phyloP scores from a whole-genome alignment of 2,329 filamentous ascomycete species.

The Albifimbria verrucaria region DNA sequence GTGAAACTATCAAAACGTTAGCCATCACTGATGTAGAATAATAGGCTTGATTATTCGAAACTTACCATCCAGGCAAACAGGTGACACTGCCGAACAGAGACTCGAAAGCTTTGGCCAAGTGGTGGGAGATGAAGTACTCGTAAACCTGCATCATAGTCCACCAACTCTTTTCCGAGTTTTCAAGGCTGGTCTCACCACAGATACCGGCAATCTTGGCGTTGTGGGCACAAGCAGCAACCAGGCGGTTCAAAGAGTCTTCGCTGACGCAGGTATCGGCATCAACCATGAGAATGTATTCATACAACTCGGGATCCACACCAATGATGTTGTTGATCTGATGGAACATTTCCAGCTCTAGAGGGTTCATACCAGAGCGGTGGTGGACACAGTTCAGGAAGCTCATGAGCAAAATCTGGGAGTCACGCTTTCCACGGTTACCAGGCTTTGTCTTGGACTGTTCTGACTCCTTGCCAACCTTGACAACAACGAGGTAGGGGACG shows the following conservation, averaged over 20 bases:
- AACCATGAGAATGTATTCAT: slow-evolving; percentile 96
- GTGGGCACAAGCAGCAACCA: slow-evolving; percentile 89
- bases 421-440: slow-evolving; percentile 96
- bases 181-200: slow-evolving; percentile 92
- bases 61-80: slow-evolving; percentile 97
- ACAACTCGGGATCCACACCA: slow-evolving; percentile 93
- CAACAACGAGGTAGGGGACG: slow-evolving; percentile 90
- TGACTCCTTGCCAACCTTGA: slow-evolving; percentile 96
- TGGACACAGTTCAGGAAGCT: slow-evolving; percentile 98
- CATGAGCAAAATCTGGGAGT: slow-evolving; percentile 94
- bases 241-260: slow-evolving; percentile 86
- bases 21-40: slow-evolving; percentile 12
- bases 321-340: slow-evolving; percentile 99
- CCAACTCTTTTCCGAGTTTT: slow-evolving; percentile 94
- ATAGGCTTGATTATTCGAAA: too few relatives aligned
- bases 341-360: slow-evolving; percentile 95
- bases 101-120: slow-evolving; percentile 95
- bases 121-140: slow-evolving; percentile 98
- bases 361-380: slow-evolving; percentile 89
- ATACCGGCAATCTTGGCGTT: slow-evolving; percentile 96
- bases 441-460: slow-evolving; percentile 89
- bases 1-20: slow-evolving; percentile 70
- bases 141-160: slow-evolving; percentile 99
- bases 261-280: slow-evolving; percentile 94
- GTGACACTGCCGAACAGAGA: slow-evolving; percentile 97